Percentiles rank a stretch among this genome's conserved stretches.
Evolutionary conservation across 768 basidiomycete genomes (phyloP).

Genomic region (Russula olivacea): DNA sequence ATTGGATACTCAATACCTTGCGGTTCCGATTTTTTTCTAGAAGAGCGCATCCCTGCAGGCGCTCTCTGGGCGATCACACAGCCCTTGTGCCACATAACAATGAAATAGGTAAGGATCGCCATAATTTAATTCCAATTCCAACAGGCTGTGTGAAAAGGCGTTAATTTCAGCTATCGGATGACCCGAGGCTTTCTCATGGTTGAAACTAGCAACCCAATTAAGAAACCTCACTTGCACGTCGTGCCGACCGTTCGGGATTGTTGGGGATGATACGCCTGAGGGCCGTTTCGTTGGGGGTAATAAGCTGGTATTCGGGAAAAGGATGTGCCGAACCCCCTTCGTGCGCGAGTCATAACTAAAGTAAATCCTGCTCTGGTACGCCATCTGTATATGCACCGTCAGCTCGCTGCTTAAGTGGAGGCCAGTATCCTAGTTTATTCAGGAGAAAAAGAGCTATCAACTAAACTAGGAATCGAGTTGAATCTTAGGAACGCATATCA

Average conservation of each 20-base stretch:
- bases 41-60: too few species aligned
- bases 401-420: background rate
- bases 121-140: too few species aligned
- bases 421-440: background rate
- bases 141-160: too few species aligned
- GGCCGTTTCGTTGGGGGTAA: background rate
- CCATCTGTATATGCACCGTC: background rate
- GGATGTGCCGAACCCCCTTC: too few species aligned
- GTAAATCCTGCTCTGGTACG: background rate
- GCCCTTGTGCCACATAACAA: background rate
- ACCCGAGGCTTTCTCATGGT: too few species aligned
- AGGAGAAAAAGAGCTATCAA: background rate
- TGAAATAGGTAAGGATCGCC: background rate
- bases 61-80: background rate
- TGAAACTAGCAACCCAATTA: too few species aligned
- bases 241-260: background rate
- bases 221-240: too few species aligned
- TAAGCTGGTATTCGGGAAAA: too few species aligned
- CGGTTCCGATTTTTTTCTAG: background rate
- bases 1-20: too few species aligned
- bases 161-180: too few species aligned
- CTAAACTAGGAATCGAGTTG: background rate
- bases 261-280: background rate
- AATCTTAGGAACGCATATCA: background rate
- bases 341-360: background rate